Evolutionary conservation across 2,329 filamentous ascomycete genomes (phyloP).

Genomic region (Aspergillaceae sp.): DNA sequence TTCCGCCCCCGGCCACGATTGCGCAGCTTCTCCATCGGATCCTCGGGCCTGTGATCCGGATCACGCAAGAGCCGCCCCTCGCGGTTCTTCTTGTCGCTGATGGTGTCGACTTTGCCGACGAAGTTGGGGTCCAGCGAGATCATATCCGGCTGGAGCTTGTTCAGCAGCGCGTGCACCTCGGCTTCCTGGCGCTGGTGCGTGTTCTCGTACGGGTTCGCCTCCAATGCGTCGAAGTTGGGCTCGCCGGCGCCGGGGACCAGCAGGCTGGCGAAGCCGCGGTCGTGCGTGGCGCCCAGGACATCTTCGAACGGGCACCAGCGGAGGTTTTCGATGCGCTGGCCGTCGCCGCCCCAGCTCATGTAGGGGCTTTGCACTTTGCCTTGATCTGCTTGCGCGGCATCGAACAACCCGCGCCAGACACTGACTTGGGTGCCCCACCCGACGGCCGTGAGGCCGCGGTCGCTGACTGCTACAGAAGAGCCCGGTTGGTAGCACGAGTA

Average conservation of each 20-base stretch:
- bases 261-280: slow-evolving; percentile 78
- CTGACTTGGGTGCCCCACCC: slow-evolving; percentile 85
- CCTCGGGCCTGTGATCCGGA: slow-evolving; percentile 61
- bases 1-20: slow-evolving; percentile 86
- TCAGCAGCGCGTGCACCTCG: slow-evolving; percentile 81
- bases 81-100: slow-evolving; percentile 66
- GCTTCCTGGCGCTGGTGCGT: slow-evolving; percentile 83
- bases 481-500: slow-evolving; percentile 80
- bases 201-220: slow-evolving; percentile 92
- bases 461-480: slow-evolving; percentile 76
- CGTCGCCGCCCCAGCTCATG: slow-evolving; percentile 86
- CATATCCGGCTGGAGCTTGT: slow-evolving; percentile 95
- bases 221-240: slow-evolving; percentile 88
- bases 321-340: slow-evolving; percentile 68
- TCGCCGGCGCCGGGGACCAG: slow-evolving; percentile 93
- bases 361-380: slow-evolving; percentile 80
- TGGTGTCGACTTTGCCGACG: slow-evolving; percentile 76
- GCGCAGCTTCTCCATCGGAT: slow-evolving; percentile 51
- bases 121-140: slow-evolving; percentile 90
- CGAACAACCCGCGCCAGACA: slow-evolving; percentile 85
- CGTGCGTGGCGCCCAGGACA: slow-evolving; percentile 75
- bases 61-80: slow-evolving; percentile 72
- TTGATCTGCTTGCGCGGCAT: slow-evolving; percentile 61
- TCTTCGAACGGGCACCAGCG: slow-evolving; percentile 95
- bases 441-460: slow-evolving; percentile 77